Base-by-base conservation (phyloP, 306 rosid genomes). In the Cicer yamashitae region DNA sequence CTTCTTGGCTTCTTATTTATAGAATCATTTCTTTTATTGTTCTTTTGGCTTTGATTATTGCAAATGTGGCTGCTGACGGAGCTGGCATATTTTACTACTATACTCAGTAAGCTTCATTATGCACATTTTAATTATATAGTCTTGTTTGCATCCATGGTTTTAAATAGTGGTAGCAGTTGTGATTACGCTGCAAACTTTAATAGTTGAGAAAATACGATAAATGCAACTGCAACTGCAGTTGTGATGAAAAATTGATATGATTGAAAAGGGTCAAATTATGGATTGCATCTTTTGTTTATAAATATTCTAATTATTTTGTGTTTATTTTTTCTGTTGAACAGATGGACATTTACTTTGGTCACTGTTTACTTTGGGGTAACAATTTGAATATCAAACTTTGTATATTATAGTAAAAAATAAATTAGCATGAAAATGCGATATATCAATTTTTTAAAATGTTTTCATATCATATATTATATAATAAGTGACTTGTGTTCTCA, bases 331-430 rank as follows among this genome's bases (percentile, higher is more conserved):
- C 54, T 67, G 78, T 71, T 85, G 66, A 69, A 77, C 93, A 94
- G 99, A 89, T 94, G 94, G 93, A 94, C 97, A 25, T 92, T 94
- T 84, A 34, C 87, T 61, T 83, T 94, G 88, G 90, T 94, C 77
- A 91, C 91, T 2, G 22, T 94, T 70, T 94, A 92, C 83, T 94
- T 94, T 83, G 96, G 86, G 96, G 97, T 94, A 90, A 89, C 44
- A 25, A 56, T 73, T 78, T 8, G 10, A 58, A 80, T 43, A 47
- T 77, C 22, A 46, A 5, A 52, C 77, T 85, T 76, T 75, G 10
- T 1, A 56, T 4, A 37, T 30, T 61, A 65, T 64, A 69, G 63
- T 70, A 40, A 57, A 67, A 74, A 0, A 40, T 50, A 54, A 18
- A 13, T 13, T 53, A 52, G 25, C 7, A 22, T 50, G 47, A 58